Evolutionary conservation across 352 stramenopile genomes (phyloP), one percentile per base, ranked within the genome.

Genomic region (Discostella stelligera): DNA sequence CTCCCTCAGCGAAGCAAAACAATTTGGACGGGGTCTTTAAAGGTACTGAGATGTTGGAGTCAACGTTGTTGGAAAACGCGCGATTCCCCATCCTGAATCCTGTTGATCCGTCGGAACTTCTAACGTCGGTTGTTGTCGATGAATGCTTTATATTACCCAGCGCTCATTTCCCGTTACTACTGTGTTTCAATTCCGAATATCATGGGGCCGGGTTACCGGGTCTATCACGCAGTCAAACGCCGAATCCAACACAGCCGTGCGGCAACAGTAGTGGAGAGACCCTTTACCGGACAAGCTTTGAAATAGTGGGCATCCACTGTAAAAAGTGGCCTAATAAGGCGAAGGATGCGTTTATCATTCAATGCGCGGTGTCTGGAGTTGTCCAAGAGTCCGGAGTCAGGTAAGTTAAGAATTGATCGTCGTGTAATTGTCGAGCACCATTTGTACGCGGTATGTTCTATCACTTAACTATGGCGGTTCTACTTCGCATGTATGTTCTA

Each of bases 111-210:
- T 66, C 58, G 9, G 79, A 91, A 71, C 23, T 82, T 10, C 54
- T 92, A 6, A 70, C 78, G 9, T 79, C 76, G 10, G 72, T 93
- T 11, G 80, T 90, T 67, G 55, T 68, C 18, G 70, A 89, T 37
- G 85, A 86, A 69, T 90, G 85, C 60, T 91, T 89, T 66, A 89
- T 93, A 46, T 67, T 93, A 21, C 88, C 88, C 1, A 91, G 85
- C 72, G 86, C 88, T 18, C 88, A 93, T 73, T 91, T 91, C 73
- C 86, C 88, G 11, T 23, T 93, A 9, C 61, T 93, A 10, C 73
- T 93, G 5, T 92, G 82, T 61, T 90, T 93, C 69, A 76, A 91
- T 64, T 74, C 67, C n/a, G 37, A 64, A 13, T 63, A 25, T 61
- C 20, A 53, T 48, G 16, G 21, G 27, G 46, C 27, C 9, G 46